Base-by-base conservation (phyloP, 169 alveolate genomes). In the Neospora caninum region DNA sequence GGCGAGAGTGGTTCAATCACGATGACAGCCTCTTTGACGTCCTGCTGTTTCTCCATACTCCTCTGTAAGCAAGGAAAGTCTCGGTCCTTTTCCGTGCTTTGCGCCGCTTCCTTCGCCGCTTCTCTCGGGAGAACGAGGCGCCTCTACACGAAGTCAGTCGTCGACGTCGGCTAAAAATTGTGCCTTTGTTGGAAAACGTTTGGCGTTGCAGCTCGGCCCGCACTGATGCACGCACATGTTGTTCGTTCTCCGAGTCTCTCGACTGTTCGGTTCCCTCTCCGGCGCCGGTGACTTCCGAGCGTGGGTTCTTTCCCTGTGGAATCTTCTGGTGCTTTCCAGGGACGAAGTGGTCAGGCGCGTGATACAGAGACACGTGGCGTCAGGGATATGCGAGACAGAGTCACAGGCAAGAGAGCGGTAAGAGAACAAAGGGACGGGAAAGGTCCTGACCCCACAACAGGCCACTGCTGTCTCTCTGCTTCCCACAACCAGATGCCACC, bases 281-380 rank as follows among this genome's bases (percentile, higher is more conserved):
- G 38, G 83, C 25, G 18, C 27, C 25, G 9, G 9, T 34, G 9
- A 7, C 25, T 70, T 70, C 25, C 13, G 38, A 27, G 83, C 83
- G 83, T 13, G 83, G 36, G 34, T 70, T 22, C 25, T 7, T 34
- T 70, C 83, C 9, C 10, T 36, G 43, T 39, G 4, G 13, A 49
- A 49, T 49, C 22, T 49, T 49, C 58, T 49, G 58, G 13, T 13
- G 31, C 34, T 82, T 25, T 42, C 38, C 64, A 82, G 89, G 36
- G 89, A 82, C 13, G 41, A 38, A 41, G 58, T n/a, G 31, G 89
- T 0, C n/a, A 22, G 25, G 29, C 89, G 89, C 69, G 89, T 82
- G 89, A 36, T 82, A 18, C 13, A 82, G 89, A 22, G 89, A 36
- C 89, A 82, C 38, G 41, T 82, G 6, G 89, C 89, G 18, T 13